Percentiles rank a stretch among this genome's conserved stretches.
These are phyloP conservation scores for Pythium chondricola DNA, from an alignment of 352 stramenopile genomes.

Conservation along the genomic window DNA sequence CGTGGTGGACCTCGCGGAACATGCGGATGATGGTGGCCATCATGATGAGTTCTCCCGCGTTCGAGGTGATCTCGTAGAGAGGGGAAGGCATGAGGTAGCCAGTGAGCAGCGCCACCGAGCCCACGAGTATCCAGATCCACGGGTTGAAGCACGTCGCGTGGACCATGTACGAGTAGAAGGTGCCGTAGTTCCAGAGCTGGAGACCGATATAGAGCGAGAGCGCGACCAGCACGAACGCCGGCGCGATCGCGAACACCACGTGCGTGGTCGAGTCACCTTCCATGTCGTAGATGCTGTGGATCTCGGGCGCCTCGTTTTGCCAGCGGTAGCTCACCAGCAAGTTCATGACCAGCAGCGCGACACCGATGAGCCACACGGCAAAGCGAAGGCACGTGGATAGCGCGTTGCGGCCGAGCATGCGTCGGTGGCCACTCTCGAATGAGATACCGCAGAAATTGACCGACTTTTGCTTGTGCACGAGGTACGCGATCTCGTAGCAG, in stretches of 20 bases:
- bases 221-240: conserved; percentile 57
- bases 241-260: conserved; percentile 51
- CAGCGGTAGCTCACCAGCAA: conserved; percentile 66
- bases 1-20: conserved; percentile 80
- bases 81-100: conserved; percentile 73
- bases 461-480: conserved; percentile 87
- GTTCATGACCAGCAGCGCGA: conserved; percentile 58
- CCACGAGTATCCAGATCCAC: conserved; percentile 87
- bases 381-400: conserved; percentile 62
- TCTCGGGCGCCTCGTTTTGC: conserved; percentile 29
- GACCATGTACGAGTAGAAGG: conserved; percentile 81
- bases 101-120: conserved; percentile 50
- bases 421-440: conserved; percentile 70
- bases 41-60: conserved; percentile 72
- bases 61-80: conserved; percentile 69
- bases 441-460: conserved; percentile 89
- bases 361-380: conserved; percentile 59
- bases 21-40: conserved; percentile 77
- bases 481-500: conserved; percentile 87
- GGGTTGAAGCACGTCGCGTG: conserved; percentile 83
- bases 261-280: conserved; percentile 55
- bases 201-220: conserved; percentile 72
- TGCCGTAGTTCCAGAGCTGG: conserved; percentile 80
- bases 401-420: conserved; percentile 28
- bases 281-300: conserved; percentile 67